Percentiles rank a stretch among this genome's conserved stretches.
phyloP scores from a whole-genome alignment of 2,329 filamentous ascomycete genomes.

The Aspergillus aculeatus region DNA sequence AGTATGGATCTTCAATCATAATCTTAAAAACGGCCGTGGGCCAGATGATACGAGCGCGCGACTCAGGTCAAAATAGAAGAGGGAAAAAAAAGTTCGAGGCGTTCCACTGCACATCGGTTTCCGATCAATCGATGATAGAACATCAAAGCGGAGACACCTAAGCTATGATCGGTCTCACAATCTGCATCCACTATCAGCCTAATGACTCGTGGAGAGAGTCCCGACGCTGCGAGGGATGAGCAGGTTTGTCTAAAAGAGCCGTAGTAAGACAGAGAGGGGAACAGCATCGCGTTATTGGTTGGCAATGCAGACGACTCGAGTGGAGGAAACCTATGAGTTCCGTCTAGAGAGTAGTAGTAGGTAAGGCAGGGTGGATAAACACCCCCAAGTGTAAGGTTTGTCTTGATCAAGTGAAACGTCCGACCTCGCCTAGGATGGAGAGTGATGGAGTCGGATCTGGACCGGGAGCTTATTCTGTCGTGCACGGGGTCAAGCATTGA shows the following conservation, averaged over 20 bases:
- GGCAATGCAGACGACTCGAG: neutral
- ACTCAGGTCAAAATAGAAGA: neutral
- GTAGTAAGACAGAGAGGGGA: neutral
- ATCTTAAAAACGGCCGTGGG: neutral
- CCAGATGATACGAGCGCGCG: neutral
- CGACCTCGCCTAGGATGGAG: neutral
- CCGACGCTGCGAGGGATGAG: no score
- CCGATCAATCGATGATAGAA: neutral
- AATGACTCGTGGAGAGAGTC: neutral
- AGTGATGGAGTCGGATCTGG: conserved; percentile 2
- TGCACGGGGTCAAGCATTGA: conserved; percentile 6
- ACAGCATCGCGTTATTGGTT: neutral
- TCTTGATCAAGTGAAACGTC: conserved; percentile 1
- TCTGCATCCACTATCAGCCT: neutral
- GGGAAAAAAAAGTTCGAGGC: neutral
- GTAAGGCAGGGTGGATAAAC: neutral
- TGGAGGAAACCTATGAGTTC: neutral
- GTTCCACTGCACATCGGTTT: neutral
- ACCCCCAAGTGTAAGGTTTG: neutral
- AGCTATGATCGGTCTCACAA: neutral
- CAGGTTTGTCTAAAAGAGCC: neutral
- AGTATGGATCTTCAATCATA: neutral
- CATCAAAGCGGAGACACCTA: neutral
- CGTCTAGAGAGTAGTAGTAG: neutral
- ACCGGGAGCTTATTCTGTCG: conserved; percentile 8